Conservation (phyloP, 352 stramenopile genomes). For the Phytophthora uliginosa region DNA sequence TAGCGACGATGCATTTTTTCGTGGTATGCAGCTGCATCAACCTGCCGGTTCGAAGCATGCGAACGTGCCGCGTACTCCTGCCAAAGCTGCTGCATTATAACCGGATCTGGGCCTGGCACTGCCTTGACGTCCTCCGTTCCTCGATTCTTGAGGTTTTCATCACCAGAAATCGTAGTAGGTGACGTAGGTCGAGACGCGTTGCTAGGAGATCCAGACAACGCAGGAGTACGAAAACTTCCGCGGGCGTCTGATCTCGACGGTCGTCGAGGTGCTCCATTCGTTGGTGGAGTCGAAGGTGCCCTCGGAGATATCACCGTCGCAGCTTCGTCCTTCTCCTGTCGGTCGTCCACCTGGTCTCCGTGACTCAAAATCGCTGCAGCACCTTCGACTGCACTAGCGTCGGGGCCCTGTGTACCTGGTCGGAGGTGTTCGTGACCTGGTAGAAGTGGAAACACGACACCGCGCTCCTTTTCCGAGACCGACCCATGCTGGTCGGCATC, state of each 20-base stretch:
- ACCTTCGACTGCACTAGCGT: conserved; percentile 29
- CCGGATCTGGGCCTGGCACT: conserved; percentile 38
- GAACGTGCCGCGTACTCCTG: conserved; percentile 68
- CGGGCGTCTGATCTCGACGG: conserved; percentile 29
- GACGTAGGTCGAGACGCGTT: conserved; percentile 27
- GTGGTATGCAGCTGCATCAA: conserved; percentile 70
- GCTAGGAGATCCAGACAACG: conserved; percentile 19
- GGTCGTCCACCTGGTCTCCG: conserved; percentile 20
- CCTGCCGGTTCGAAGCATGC: conserved; percentile 41
- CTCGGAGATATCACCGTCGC: conserved; percentile 24
- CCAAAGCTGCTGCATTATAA: conserved; percentile 66
- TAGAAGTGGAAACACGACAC: conserved; percentile 61
- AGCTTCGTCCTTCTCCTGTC: conserved; percentile 34
- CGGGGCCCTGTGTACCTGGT: conserved; percentile 26
- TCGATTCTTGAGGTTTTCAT: conserved; percentile 6
- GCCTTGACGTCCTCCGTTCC: neutral
- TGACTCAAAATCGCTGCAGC: conserved; percentile 1
- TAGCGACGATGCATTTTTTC: conserved; percentile 82
- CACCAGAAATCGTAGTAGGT: conserved; percentile 21
- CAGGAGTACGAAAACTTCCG: conserved; percentile 43
- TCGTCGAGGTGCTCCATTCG: conserved; percentile 20
- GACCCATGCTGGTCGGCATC: conserved; percentile 19
- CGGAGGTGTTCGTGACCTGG: conserved; percentile 22
- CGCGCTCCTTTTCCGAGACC: conserved; percentile 27
- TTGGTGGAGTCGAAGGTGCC: conserved; percentile 22